Base-by-base conservation (phyloP, 768 basidiomycete species). In the Collybia sordida region DNA sequence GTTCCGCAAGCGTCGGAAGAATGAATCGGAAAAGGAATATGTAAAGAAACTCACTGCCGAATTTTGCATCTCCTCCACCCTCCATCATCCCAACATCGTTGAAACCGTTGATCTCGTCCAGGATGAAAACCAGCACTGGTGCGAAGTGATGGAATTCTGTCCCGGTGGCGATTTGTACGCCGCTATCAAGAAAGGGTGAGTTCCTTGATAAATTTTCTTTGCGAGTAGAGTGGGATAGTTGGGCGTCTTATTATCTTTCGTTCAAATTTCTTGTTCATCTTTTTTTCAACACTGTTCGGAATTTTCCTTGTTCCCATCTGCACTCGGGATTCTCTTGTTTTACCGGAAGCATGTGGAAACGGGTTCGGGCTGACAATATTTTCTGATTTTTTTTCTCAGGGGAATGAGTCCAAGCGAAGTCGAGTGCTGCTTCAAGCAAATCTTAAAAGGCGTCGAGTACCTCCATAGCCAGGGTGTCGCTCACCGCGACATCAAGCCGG, bases 41-140 rank as follows among this genome's bases (percentile, higher is more conserved):
- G 86, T 99, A 73, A 99, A 99, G 84, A 99, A 99, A 70, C 88
- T 99, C 59, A 99, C 96, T 5, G 93, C 96, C 21, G 96, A 98
- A 67, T 98, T 98, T 71, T 98, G 95, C 71, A 98, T 98, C 55
- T 95, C 93, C 38, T 97, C 95, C 31, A 97, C 95, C 1, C 70
- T 98, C 23, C 92, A 93, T 64, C 94, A 96, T 64, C 74, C 84
- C 62, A 98, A 98, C 66, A 82, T 98, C 60, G 95, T 98, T 64
- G 95, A 98, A 74, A 99, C 96, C 5, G 96, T 99, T 51, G 96
- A 99, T 68, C 85, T 99, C 51, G 90, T 99, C n/a, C 97, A 99
- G 61, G 97, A 99, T 69, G 96, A 99, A 71, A 82, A 74, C 54
- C 86, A 92, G 54, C 86, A 93, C 63, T 99, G 96, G 96, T 99